Conservation (phyloP, 352 stramenopile species). For the Phytophthora boehmeriae region DNA sequence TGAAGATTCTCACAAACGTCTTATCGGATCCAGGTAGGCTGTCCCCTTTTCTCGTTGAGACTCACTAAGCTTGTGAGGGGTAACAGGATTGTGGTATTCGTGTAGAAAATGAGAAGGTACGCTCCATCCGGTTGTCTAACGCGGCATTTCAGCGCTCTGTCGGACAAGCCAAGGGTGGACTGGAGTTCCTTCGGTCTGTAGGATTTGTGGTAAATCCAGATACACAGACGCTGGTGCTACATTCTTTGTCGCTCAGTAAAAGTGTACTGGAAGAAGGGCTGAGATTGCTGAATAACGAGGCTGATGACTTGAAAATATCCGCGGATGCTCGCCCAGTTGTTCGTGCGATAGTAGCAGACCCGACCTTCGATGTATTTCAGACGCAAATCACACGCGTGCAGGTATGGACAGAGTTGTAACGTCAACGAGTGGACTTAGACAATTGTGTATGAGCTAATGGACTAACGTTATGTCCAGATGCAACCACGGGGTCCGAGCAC, state of each 20-base stretch:
- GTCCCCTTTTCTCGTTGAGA: neutral
- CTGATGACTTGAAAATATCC: conserved; percentile 76
- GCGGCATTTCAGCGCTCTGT: conserved; percentile 74
- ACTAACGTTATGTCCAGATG: conserved; percentile 43
- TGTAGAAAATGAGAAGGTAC: conserved; percentile 82
- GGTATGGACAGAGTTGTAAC: conserved; percentile 27
- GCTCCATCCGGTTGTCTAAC: conserved; percentile 83
- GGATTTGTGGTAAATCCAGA: conserved; percentile 66
- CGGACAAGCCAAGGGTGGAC: conserved; percentile 63
- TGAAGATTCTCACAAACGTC: conserved; percentile 89
- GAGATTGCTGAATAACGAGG: conserved; percentile 70
- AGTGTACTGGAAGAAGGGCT: conserved; percentile 55
- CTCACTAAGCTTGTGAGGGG: neutral
- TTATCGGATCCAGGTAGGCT: conserved; percentile 75
- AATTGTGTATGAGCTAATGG: neutral
- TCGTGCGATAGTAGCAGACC: conserved; percentile 37
- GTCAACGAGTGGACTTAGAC: neutral
- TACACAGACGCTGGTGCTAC: conserved; percentile 54
- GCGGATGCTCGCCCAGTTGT: conserved; percentile 51
- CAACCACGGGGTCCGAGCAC: conserved; percentile 80
- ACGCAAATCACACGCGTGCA: conserved; percentile 84
- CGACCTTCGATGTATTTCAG: conserved; percentile 83
- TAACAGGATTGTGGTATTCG: conserved; percentile 1
- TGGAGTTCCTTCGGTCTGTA: conserved; percentile 74
- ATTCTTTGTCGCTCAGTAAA: conserved; percentile 25